Base-by-base conservation (phyloP, 805 yeast genomes). In the Phaffomyces antillensis region DNA sequence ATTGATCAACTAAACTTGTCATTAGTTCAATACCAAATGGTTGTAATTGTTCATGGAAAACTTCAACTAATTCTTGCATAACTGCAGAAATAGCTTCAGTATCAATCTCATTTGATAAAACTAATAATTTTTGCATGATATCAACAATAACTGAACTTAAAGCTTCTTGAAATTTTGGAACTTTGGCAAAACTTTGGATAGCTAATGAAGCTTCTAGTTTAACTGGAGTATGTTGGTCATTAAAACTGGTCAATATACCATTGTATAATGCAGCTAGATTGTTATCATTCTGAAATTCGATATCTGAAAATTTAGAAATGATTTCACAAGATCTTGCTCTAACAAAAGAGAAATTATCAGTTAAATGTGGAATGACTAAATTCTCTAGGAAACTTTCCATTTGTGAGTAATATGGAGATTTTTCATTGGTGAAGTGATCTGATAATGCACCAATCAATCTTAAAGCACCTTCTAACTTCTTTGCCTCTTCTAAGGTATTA, bases 51-150 rank as follows among this genome's bases (percentile, higher is more conserved):
- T 82, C 86, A 6, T 95, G 75, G 64, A 84, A 93, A 47, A 77
- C 79, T 59, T 90, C 96, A 28, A 91, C 97, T 60, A 93, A 83
- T 56, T 90, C 96, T 69, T 91, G 98, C 83, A 91, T 88, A 7
- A 91, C 96, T 23, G 83, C 85, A 20, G 95, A 79, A 26, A 93
- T 75, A 2, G 89, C 77, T 59, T 93, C 99, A 46, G 84, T 80
- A 56, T 91, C 99, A 52, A 90, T 79, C 47, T 81, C 81, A 57
- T 86, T 83, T 5, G 95, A 81, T 39, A 91, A 66, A 10, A 74
- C 76, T 52, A 91, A 69, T 46, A 93, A 68, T 52, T 76, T 81
- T 50, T 88, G 86, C 87, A 93, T 86, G 1, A 90, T 79, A 33
- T 85, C 86, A 30, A 90, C 75, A 45, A 91, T 84, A 38, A 83